Base-by-base conservation (phyloP, 805 yeast genomes). In the Nakazawaea peltata region DNA sequence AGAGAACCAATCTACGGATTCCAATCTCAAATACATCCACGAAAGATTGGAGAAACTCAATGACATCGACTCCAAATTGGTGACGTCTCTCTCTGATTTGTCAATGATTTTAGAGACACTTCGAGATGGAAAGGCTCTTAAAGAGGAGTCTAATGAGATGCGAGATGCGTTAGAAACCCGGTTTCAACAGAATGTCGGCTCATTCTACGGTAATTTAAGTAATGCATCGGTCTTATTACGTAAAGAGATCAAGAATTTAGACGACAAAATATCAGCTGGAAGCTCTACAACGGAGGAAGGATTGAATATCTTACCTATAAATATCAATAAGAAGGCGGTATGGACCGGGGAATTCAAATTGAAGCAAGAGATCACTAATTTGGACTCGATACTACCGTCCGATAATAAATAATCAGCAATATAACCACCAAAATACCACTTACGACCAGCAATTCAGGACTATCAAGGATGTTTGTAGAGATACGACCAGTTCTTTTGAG, bases 261-360 rank as follows among this genome's bases (percentile, higher is more conserved):
- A 82, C 54, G 74, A 71, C 29, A 69, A 69, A 46, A 68, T 66
- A 23, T 77, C 74, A 9, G 68, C 65, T 33, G 64, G 66, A 37
- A 62, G 65, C 14, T 69, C 67, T 32, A 50, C 49, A 22, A 48
- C 17, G 8, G 30, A 18, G 10, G 32, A 24, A 2, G 16, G 23
- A 17, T 26, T 36, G 30, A 31, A 33, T 21, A 69, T 82, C 26
- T 60, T 82, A 19, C 92, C 94, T 1, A 68, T 81, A 3, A 66
- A 69, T 28, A 71, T 82, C 17, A 81, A 78, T 34, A 77, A 77
- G 43, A 79, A 80, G 57, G 84, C 86, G 24, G 73, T 83, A 4
- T 67, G 71, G 59, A 67, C 80, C 19, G 86, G 87, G 2, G 59
- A 61, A 26, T 67, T 61, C 43, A 79, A 81, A 50, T 59, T 81